Conservation (phyloP, 371 early-diverging fungal species). For the Chytridiales sp. region DNA sequence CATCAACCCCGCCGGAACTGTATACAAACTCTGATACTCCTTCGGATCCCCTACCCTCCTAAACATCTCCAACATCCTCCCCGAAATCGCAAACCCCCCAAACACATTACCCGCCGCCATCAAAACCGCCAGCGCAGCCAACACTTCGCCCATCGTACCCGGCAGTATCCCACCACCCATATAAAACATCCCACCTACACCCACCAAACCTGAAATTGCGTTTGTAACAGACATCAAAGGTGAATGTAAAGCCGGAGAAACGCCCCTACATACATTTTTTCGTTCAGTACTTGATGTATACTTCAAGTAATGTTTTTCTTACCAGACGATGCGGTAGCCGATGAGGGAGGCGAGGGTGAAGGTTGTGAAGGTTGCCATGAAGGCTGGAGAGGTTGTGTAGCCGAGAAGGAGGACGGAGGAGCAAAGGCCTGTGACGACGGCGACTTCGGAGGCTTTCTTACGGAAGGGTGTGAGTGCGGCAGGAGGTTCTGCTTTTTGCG, state of each 20-base stretch:
- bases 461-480: constrained; percentile 28
- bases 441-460: constrained; percentile 25
- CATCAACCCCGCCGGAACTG: constrained; percentile 25
- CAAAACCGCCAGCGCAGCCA: constrained; percentile 32
- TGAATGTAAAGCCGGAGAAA: constrained; percentile 36
- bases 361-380: constrained; percentile 26
- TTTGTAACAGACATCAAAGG: constrained; percentile 39
- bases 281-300: too few species aligned
- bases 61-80: constrained; percentile 41
- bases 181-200: constrained; percentile 36
- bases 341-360: constrained; percentile 30
- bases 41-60: constrained; percentile 30
- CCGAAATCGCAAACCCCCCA: constrained; percentile 36
- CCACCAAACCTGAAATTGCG: constrained; percentile 38
- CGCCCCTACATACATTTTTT: constrained; percentile 4
- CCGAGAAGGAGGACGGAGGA: constrained; percentile 19
- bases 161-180: constrained; percentile 34
- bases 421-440: constrained; percentile 12
- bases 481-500: not conserved
- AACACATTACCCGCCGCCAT: constrained; percentile 36
- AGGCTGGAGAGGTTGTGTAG: constrained; percentile 19
- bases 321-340: constrained; percentile 38
- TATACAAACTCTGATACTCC: constrained; percentile 29
- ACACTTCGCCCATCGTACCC: constrained; percentile 25
- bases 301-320: constrained; percentile 2